phyloP scores from a whole-genome alignment of 768 basidiomycete species.

The Paxillus ammoniavirescens region DNA sequence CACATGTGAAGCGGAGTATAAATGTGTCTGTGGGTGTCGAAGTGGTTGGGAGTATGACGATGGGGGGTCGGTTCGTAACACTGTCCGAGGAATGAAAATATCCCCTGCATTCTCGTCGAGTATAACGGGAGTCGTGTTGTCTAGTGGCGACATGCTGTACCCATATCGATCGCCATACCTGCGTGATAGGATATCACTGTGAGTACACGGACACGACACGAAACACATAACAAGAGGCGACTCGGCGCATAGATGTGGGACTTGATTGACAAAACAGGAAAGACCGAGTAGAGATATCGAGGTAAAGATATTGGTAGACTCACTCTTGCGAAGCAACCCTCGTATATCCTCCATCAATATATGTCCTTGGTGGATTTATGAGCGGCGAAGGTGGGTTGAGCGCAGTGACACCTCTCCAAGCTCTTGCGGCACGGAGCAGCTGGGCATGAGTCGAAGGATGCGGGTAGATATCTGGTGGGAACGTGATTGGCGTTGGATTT shows the following conservation, averaged over 20 bases:
- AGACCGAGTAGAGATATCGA: not conserved
- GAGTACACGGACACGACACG: conserved; percentile 13
- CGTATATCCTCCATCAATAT: conserved; percentile 17
- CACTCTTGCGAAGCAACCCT: conserved; percentile 29
- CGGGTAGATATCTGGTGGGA: conserved; percentile 27
- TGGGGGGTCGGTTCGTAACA: conserved; percentile 17
- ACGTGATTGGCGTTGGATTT: conserved; percentile 36
- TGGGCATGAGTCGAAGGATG: conserved; percentile 42
- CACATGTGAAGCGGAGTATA: not conserved
- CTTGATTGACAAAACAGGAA: not conserved
- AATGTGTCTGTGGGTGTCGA: not conserved
- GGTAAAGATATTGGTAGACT: conserved; percentile 10
- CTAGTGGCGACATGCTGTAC: conserved; percentile 28
- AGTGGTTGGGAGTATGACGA: conserved; percentile 6
- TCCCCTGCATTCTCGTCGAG: conserved; percentile 28
- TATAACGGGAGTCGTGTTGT: conserved; percentile 34
- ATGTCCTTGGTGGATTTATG: conserved; percentile 17
- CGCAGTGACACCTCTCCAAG: conserved; percentile 71
- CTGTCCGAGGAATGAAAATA: conserved; percentile 19
- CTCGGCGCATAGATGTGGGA: conserved; percentile 15
- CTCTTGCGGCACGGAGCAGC: conserved; percentile 56
- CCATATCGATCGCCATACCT: conserved; percentile 29
- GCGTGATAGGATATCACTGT: conserved; percentile 3
- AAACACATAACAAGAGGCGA: conserved; percentile 8
- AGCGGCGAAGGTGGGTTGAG: conserved; percentile 32